These are phyloP conservation scores for Aphanomyces stellatus DNA, from an alignment of 352 stramenopile species.

Conservation along the genomic window DNA sequence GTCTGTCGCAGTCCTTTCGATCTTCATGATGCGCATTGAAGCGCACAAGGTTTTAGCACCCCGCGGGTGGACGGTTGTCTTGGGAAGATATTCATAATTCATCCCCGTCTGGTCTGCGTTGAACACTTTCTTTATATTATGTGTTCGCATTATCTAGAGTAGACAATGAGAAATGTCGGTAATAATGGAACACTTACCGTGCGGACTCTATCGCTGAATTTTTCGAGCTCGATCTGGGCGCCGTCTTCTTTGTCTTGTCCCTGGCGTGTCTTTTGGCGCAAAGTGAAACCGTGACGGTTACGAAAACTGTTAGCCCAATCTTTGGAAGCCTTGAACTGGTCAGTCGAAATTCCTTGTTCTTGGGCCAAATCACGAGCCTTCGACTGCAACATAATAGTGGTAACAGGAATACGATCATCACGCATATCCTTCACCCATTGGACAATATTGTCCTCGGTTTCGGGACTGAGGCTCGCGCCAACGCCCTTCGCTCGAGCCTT, in stretches of 20 bases:
- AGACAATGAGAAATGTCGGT: neutral
- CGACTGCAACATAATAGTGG: neutral
- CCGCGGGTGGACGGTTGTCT: constrained; percentile 22
- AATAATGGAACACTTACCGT: neutral
- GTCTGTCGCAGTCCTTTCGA: constrained; percentile 1
- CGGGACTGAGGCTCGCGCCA: neutral
- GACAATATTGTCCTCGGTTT: neutral
- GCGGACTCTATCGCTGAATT: neutral
- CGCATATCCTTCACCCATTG: neutral
- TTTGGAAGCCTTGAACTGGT: neutral
- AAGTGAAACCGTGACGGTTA: constrained; percentile 5
- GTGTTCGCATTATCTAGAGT: neutral
- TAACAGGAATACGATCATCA: neutral
- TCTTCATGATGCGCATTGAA: constrained; percentile 1
- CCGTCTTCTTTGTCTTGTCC: constrained; percentile 18
- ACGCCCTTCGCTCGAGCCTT: neutral
- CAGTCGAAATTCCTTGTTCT: neutral
- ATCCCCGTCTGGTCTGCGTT: constrained; percentile 28
- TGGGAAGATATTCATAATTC: constrained; percentile 29
- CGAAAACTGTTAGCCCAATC: neutral
- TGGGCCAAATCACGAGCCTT: neutral
- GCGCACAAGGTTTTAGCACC: too few relatives aligned
- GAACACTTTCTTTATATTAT: constrained; percentile 11
- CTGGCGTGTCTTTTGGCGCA: constrained; percentile 16
- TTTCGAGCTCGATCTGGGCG: neutral